A percentile compares a stretch with the other conserved stretches of the same genome.
These are phyloP conservation scores for Pulveroboletus sp. DNA, from an alignment of 768 basidiomycete genomes.

Conservation along the genomic window DNA sequence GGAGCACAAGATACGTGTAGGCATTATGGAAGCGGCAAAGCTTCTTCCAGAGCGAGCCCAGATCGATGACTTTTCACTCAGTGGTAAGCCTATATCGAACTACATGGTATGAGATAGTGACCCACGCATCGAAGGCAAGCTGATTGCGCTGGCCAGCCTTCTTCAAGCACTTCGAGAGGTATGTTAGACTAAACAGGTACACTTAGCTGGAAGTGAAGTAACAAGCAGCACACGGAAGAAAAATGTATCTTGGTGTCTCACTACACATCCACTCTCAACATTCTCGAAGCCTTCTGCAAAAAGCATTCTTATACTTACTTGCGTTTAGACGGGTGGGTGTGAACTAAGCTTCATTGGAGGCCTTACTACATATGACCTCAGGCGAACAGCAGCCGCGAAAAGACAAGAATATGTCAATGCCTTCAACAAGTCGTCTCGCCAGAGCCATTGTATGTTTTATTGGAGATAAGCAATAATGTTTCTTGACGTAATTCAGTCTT, in stretches of 20 bases:
- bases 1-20: conserved; percentile 40
- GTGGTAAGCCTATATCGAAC: conserved; percentile 50
- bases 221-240: conserved; percentile 67
- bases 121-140: conserved; percentile 54
- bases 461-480: background rate
- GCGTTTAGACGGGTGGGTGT: conserved; percentile 76
- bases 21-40: conserved; percentile 54
- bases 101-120: background rate
- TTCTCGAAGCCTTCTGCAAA: conserved; percentile 84
- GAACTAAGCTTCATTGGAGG: background rate
- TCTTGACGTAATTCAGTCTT: conserved; percentile 50
- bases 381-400: conserved; percentile 71
- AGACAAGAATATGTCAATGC: conserved; percentile 82
- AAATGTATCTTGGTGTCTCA: conserved; percentile 97
- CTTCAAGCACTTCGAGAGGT: conserved; percentile 60
- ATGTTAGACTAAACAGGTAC: background rate
- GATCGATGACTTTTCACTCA: conserved; percentile 70
- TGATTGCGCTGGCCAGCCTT: conserved; percentile 60
- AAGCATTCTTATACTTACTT: conserved; percentile 70
- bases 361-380: conserved; percentile 25
- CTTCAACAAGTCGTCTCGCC: conserved; percentile 79
- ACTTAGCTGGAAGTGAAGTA: background rate
- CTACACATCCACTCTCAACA: conserved; percentile 89
- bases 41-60: conserved; percentile 56
- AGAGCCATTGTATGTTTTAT: conserved; percentile 54